Conservation (phyloP, 129 eudicot species). For the Dittrichia graveolens region DNA sequence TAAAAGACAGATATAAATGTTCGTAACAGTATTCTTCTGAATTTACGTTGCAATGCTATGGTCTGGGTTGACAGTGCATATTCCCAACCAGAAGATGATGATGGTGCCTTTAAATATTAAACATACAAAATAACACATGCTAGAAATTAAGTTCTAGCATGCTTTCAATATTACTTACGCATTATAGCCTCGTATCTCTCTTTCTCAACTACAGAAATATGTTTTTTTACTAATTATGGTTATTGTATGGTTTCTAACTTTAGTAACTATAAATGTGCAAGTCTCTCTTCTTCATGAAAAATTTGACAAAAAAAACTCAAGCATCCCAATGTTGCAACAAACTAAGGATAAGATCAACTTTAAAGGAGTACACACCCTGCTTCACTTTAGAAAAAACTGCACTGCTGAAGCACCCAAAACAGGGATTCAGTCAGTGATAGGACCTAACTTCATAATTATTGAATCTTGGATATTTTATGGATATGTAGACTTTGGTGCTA, state of each 20-base stretch:
- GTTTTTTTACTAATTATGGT: neutral
- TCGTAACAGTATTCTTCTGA: neutral
- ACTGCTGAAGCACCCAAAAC: too few species aligned
- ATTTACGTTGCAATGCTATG: neutral
- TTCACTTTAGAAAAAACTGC: too few species aligned
- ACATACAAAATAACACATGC: neutral
- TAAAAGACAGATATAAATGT: neutral
- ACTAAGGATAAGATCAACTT: too few species aligned
- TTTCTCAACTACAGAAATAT: neutral
- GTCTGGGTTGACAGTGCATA: neutral
- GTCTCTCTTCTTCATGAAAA: too few species aligned
- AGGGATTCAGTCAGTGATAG: too few species aligned
- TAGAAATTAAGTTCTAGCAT: slow-evolving; percentile 7
- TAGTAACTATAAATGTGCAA: too few species aligned
- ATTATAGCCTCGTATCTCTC: neutral
- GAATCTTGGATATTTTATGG: too few species aligned
- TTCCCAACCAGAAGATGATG: neutral
- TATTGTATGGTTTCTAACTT: neutral
- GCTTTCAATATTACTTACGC: neutral
- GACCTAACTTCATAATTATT: too few species aligned
- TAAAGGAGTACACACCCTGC: too few species aligned
- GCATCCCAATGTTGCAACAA: too few species aligned
- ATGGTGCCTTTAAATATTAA: neutral
- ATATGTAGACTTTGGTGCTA: too few species aligned
- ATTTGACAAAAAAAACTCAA: too few species aligned